These are phyloP conservation scores for Auricularia cornea DNA, from an alignment of 768 basidiomycete genomes.

Conservation along the genomic window DNA sequence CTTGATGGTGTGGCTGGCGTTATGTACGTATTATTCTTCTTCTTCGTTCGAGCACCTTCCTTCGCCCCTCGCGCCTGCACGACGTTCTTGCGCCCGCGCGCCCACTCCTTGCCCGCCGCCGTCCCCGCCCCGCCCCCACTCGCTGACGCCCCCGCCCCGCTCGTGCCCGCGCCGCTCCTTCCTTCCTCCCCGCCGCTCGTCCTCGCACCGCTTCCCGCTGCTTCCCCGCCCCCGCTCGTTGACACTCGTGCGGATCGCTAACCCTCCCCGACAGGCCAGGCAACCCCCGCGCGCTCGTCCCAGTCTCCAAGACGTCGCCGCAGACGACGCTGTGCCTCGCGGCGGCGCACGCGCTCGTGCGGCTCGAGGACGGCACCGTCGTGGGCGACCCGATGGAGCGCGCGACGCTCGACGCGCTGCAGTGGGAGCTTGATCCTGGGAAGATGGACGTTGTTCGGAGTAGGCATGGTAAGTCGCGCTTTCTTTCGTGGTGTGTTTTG, in stretches of 20 bases:
- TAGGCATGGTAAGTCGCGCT: background rate
- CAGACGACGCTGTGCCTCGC: constrained; percentile 86
- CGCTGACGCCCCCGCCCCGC: too few relatives aligned
- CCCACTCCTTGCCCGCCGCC: too few relatives aligned
- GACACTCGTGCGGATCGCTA: too few relatives aligned
- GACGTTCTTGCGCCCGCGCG: too few relatives aligned
- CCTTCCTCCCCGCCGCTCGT: too few relatives aligned
- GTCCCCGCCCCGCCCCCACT: too few relatives aligned
- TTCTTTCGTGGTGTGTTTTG: background rate
- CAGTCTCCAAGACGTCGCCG: constrained; percentile 65
- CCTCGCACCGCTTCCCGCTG: too few relatives aligned
- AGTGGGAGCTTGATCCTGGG: constrained; percentile 64
- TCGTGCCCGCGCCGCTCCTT: too few relatives aligned
- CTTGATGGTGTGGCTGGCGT: constrained; percentile 90
- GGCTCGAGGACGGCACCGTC: constrained; percentile 85
- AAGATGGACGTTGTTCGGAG: constrained; percentile 35
- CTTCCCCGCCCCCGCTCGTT: too few relatives aligned
- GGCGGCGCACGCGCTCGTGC: constrained; percentile 89
- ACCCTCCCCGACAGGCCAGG: constrained; percentile 41
- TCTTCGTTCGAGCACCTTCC: background rate
- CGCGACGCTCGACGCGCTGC: constrained; percentile 83
- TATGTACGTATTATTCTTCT: constrained; percentile 58
- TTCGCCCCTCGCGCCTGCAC: background rate
- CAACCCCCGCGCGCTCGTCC: constrained; percentile 59
- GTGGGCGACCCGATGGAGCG: constrained; percentile 99